Evolutionary conservation across 306 rosid genomes (phyloP).

Genomic region (Vigna radiata): DNA sequence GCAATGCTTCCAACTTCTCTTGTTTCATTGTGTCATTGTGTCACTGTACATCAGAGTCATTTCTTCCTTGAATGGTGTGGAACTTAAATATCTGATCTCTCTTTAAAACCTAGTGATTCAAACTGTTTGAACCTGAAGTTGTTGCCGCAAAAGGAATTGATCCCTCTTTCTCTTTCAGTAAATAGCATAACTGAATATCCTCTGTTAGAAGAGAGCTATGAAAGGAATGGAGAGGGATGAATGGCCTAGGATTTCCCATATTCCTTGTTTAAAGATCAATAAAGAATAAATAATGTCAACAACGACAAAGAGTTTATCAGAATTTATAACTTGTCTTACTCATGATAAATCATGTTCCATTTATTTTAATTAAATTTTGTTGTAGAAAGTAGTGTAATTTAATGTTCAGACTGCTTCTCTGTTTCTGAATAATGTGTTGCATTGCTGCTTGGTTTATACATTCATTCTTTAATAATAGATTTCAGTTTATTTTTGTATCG

Average conservation of each 20-base stretch:
- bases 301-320: background rate
- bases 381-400: no score
- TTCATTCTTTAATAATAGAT: no score
- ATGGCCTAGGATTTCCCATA: background rate
- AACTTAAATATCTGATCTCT: background rate
- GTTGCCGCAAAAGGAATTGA: slow-evolving; percentile 11
- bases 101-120: background rate
- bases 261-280: slow-evolving; percentile 6
- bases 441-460: no score
- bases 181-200: background rate
- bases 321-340: background rate
- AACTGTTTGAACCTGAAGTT: no score
- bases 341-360: background rate
- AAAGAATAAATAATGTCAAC: background rate
- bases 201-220: background rate
- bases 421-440: no score
- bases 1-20: background rate
- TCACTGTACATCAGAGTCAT: background rate
- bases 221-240: background rate
- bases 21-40: no score
- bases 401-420: no score
- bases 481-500: no score
- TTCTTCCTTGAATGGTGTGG: slow-evolving; percentile 5
- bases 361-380: background rate
- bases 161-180: slow-evolving; percentile 8